Base-by-base conservation (phyloP, 495 filamentous ascomycete species). In the Penicillium pulvis region DNA sequence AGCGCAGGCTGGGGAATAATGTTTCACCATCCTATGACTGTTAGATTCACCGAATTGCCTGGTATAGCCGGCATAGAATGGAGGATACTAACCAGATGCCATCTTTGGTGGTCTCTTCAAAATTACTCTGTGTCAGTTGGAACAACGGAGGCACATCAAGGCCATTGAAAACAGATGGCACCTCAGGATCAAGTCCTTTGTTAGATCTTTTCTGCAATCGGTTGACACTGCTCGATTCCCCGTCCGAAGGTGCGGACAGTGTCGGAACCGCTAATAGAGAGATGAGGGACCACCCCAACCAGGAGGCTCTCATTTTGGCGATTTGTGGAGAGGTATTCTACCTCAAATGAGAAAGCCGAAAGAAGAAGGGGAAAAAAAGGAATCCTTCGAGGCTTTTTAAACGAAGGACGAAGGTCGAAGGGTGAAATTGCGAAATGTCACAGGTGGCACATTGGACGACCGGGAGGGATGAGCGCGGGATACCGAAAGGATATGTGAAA, bases 151-250 rank as follows among this genome's bases (percentile, higher is more conserved):
- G 92, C 12, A 96, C 91, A 58, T 82, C 79, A 39, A 90, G 77
- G 49, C 83, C 88, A 76, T 97, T 94, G 79, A 96, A 97, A 23
- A 81, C 80, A 17, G 90, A 92, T 44, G 68, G 59, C 16, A 56
- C 52, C 3, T 65, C 64, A 2, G 62, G 46, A 20, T 71, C 65
- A 24, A 66, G 43, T 51, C 60, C 57, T 33, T 63, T 41, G 48
- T 16, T 58, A 17, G 50, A 59, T 62, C 71, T 68, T 54, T 75
- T 75, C 16, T 67, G 61, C 10, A 75, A 56, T 24, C 24, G 44
- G 20, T 65, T 68, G 47, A 51, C 58, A 30, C 42, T 60, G 31
- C 55, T 49, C 10, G 61, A 55, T 55, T 60, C 61, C 42, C 57
- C 55, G 41, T 57, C 33, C 56, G 73, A 70, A 42, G 72, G 59